These are phyloP conservation scores for Trypanosoma cruzi DNA, from an alignment of 208 protist genomes.

Conservation along the genomic window DNA sequence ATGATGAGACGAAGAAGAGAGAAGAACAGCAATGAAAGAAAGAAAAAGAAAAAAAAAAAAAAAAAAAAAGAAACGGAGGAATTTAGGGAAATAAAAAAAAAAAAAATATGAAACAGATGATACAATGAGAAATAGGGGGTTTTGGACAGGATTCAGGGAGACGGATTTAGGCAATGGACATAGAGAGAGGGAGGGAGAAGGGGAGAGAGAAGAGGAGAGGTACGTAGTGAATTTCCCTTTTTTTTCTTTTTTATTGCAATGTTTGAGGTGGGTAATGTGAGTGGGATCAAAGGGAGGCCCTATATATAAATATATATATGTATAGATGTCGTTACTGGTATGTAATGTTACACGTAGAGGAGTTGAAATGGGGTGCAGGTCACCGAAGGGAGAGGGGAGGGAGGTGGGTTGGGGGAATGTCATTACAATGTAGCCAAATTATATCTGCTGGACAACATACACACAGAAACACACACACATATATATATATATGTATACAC, in stretches of 20 bases:
- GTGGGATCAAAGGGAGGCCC: not conserved
- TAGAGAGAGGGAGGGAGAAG: conserved; percentile 4
- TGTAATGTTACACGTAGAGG: not conserved
- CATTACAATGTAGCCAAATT: not conserved
- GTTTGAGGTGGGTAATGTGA: not conserved
- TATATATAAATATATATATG: conserved; percentile 24
- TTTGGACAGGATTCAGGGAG: not conserved
- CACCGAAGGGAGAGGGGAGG: not conserved
- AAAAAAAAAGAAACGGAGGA: not conserved
- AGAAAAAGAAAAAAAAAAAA: not conserved
- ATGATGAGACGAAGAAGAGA: not conserved
- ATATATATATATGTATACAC: no score
- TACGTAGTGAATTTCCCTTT: not conserved
- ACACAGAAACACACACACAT: not conserved
- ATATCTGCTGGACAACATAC: conserved; percentile 2
- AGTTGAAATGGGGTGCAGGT: not conserved
- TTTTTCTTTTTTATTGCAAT: not conserved
- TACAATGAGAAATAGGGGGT: not conserved
- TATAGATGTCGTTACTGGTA: conserved; percentile 3
- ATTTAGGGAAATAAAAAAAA: conserved; percentile 8
- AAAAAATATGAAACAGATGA: conserved; percentile 1
- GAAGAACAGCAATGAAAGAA: not conserved
- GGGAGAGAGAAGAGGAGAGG: conserved; percentile 1
- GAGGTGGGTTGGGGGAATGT: no score
- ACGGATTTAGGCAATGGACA: not conserved